Evolutionary conservation across 257 asterid genomes (phyloP).

Genomic region (Solanum clarkiae): DNA sequence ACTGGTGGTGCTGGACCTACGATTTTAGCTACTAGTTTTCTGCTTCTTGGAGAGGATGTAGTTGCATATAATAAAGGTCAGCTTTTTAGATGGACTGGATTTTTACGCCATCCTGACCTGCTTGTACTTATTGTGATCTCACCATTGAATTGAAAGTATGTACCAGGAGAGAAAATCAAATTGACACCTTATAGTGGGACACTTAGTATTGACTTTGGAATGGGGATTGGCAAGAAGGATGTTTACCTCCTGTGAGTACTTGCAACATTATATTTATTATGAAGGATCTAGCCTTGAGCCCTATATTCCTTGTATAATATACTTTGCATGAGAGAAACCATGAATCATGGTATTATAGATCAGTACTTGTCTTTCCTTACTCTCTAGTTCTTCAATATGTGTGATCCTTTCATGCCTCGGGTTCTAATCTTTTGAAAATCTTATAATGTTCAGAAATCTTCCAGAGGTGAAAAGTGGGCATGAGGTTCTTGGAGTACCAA

Average conservation of each 20-base stretch:
- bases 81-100: background rate
- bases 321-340: background rate
- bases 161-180: constrained; percentile 59
- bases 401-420: background rate
- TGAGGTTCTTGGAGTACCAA: constrained; percentile 68
- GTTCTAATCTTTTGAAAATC: background rate
- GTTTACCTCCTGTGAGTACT: constrained; percentile 74
- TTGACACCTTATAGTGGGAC: constrained; percentile 87
- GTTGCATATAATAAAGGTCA: constrained; percentile 86
- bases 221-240: constrained; percentile 75
- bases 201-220: constrained; percentile 82
- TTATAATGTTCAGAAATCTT: constrained; percentile 47
- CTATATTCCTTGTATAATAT: background rate
- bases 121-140: background rate
- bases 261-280: background rate
- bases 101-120: background rate
- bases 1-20: constrained; percentile 98
- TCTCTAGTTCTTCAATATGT: background rate
- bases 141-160: background rate
- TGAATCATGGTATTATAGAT: background rate
- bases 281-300: background rate
- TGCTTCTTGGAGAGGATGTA: constrained; percentile 95
- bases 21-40: constrained; percentile 80
- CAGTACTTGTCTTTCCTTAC: background rate
- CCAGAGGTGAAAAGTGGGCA: constrained; percentile 86